These are phyloP conservation scores for Hansenula sp. DNA, from an alignment of 1,139 yeast species.

Conservation along the genomic window DNA sequence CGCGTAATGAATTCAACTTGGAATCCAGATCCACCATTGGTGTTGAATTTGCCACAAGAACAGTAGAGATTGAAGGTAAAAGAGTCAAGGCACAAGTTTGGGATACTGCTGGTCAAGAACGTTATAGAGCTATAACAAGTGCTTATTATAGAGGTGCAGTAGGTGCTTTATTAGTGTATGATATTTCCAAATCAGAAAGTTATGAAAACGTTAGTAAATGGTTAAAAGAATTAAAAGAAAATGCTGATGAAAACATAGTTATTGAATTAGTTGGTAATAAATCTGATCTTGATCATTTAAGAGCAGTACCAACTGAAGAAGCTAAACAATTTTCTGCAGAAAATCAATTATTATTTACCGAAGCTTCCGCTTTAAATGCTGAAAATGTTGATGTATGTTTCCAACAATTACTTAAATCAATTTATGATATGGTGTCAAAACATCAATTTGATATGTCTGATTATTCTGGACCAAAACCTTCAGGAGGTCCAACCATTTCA, in stretches of 20 bases:
- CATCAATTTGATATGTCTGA: conserved; percentile 78
- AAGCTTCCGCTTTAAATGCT: conserved; percentile 94
- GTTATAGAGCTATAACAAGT: conserved; percentile 95
- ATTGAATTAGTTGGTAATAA: conserved; percentile 96
- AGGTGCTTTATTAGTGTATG: conserved; percentile 94
- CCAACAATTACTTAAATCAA: conserved; percentile 86
- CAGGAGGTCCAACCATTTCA: conserved; percentile 84
- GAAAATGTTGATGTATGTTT: conserved; percentile 94
- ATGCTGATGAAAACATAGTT: conserved; percentile 95
- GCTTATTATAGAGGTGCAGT: conserved; percentile 98
- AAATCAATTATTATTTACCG: conserved; percentile 87
- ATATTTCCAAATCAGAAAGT: conserved; percentile 87
- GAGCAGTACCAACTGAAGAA: conserved; percentile 98
- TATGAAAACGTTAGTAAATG: conserved; percentile 94
- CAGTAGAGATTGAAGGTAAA: conserved; percentile 91
- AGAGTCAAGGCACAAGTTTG: conserved; percentile 96
- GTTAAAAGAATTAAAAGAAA: conserved; percentile 93
- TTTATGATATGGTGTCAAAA: conserved; percentile 87
- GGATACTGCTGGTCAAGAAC: conserved; percentile 99
- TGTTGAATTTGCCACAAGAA: conserved; percentile 96
- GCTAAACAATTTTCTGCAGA: conserved; percentile 95
- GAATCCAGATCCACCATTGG: conserved; percentile 96
- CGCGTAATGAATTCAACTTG: conserved; percentile 91
- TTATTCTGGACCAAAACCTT: conserved; percentile 47
- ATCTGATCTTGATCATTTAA: conserved; percentile 89